phyloP scores from a whole-genome alignment of 1,284 basidiomycete species.

The Lentinula novae-zelandiae region DNA sequence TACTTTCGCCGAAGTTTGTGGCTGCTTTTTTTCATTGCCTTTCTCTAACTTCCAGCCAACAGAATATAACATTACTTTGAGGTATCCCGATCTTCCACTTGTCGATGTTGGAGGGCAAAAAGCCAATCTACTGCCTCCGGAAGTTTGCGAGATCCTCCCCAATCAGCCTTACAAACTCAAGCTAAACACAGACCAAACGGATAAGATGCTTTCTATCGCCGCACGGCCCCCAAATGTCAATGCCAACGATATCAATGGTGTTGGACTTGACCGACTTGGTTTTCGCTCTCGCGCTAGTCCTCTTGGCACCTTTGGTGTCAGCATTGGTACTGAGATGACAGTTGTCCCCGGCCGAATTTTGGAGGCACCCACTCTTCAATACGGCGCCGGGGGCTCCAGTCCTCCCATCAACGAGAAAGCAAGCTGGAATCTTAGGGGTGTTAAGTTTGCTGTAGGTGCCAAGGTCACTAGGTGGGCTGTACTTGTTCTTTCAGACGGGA shows the following conservation, averaged over 20 bases:
- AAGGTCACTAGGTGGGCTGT: constrained; percentile 58
- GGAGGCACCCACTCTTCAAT: constrained; percentile 53
- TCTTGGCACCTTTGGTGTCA: constrained; percentile 56
- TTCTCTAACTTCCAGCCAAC: not conserved
- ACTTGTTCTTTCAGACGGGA: constrained; percentile 57
- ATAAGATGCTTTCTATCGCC: constrained; percentile 63
- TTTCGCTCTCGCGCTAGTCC: constrained; percentile 42
- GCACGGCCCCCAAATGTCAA: constrained; percentile 68
- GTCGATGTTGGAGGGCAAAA: constrained; percentile 61
- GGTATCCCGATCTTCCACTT: constrained; percentile 50
- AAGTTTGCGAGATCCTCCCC: constrained; percentile 68
- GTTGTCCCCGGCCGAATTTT: constrained; percentile 72
- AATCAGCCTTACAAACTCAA: constrained; percentile 71
- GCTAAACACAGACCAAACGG: constrained; percentile 63
- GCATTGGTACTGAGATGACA: constrained; percentile 62
- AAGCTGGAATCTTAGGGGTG: constrained; percentile 65
- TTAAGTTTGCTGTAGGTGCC: constrained; percentile 58
- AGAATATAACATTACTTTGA: constrained; percentile 58
- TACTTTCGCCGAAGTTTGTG: constrained; percentile 61
- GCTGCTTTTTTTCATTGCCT: not conserved
- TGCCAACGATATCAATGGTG: constrained; percentile 50
- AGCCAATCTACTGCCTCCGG: constrained; percentile 55
- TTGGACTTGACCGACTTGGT: constrained; percentile 59
- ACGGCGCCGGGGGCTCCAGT: constrained; percentile 36
- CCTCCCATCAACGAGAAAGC: constrained; percentile 55